Percentiles rank a stretch among this genome's conserved stretches.
Evolutionary conservation across 2,329 filamentous ascomycete species (phyloP).

Genomic region (Cyphellophora europaea): DNA sequence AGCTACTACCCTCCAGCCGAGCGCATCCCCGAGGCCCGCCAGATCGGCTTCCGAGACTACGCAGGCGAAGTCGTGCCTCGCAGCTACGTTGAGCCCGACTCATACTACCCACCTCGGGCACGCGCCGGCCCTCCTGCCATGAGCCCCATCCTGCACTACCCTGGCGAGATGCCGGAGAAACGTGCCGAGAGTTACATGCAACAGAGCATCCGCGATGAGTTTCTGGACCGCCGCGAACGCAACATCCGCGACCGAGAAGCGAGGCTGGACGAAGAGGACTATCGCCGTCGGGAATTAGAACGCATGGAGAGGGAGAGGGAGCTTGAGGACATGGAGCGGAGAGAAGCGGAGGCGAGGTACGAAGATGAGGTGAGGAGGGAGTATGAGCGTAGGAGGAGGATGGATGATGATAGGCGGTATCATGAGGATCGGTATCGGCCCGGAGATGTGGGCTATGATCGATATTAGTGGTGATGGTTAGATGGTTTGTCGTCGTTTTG

Average conservation of each 20-base stretch:
- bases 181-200: neutral
- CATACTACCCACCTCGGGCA: too few species aligned
- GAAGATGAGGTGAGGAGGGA: neutral
- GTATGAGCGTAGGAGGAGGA: slow-evolving; percentile 1
- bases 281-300: neutral
- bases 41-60: neutral
- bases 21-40: neutral
- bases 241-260: neutral
- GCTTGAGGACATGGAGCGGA: neutral
- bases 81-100: too few species aligned
- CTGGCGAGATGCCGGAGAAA: neutral
- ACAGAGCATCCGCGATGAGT: neutral
- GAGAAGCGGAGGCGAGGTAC: neutral
- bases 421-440: neutral
- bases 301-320: neutral
- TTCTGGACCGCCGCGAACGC: neutral
- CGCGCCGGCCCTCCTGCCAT: too few species aligned
- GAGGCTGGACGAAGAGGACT: neutral
- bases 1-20: neutral
- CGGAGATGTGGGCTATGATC: neutral
- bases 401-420: neutral
- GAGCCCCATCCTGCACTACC: neutral
- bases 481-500: too few species aligned
- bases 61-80: neutral
- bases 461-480: neutral